Percentiles rank a stretch among this genome's conserved stretches.
Evolutionary conservation across 352 stramenopile genomes (phyloP).

Genomic region (Globisporangium rhizosaccharum): DNA sequence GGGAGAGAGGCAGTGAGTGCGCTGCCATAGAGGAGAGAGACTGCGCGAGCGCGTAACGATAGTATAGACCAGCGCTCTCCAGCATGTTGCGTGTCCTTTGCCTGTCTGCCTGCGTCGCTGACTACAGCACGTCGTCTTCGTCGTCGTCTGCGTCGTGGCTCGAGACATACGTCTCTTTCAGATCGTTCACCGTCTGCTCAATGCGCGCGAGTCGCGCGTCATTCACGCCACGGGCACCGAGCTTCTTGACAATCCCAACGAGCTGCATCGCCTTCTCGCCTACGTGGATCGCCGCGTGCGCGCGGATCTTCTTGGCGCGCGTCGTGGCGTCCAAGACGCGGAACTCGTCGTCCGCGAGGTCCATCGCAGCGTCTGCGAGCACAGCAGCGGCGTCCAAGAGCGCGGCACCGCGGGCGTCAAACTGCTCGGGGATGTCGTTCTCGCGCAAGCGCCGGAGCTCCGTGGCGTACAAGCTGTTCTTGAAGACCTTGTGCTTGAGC

Average conservation of each 20-base stretch:
- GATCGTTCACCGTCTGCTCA: slow-evolving; percentile 29
- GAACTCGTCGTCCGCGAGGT: slow-evolving; percentile 79
- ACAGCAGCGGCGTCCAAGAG: slow-evolving; percentile 55
- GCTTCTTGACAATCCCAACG: slow-evolving; percentile 82
- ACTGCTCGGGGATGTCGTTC: slow-evolving; percentile 61
- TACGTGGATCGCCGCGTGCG: slow-evolving; percentile 56
- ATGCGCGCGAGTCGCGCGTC: slow-evolving; percentile 35
- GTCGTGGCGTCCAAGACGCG: slow-evolving; percentile 53
- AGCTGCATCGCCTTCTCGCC: slow-evolving; percentile 72
- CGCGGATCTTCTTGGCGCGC: slow-evolving; percentile 78
- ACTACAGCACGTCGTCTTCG: slow-evolving; percentile 85
- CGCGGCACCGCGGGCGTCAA: slow-evolving; percentile 57
- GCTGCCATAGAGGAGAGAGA: background rate
- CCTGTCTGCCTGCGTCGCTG: background rate
- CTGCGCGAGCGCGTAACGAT: slow-evolving; percentile 16
- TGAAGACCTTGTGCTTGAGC: slow-evolving; percentile 88
- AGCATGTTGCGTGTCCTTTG: background rate
- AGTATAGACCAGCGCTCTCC: slow-evolving; percentile 6
- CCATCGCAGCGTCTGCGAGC: slow-evolving; percentile 63
- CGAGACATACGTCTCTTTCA: slow-evolving; percentile 59
- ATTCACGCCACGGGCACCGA: slow-evolving; percentile 58
- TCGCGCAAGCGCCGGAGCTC: slow-evolving; percentile 56
- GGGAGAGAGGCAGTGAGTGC: background rate
- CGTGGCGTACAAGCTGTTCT: slow-evolving; percentile 50
- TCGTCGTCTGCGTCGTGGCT: slow-evolving; percentile 74